A percentile compares a stretch with the other conserved stretches of the same genome.
Evolutionary conservation across 495 filamentous ascomycete species (phyloP).

Genomic region (Amphirosellinia nigrospora): DNA sequence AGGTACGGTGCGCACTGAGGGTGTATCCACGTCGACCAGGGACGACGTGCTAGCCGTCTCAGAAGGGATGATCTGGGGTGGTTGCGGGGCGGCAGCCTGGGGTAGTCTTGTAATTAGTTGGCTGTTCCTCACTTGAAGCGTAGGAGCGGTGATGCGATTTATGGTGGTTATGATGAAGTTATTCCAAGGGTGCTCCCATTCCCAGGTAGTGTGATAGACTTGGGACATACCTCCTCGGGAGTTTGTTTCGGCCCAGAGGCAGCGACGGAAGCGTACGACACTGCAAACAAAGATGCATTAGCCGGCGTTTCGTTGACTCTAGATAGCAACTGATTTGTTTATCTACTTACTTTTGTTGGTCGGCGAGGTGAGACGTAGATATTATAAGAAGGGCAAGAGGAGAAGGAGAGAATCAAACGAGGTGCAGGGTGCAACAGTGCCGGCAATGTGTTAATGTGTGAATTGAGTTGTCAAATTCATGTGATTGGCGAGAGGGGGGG

Average conservation of each 20-base stretch:
- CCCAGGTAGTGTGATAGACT: background rate
- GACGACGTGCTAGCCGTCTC: slow-evolving; percentile 63
- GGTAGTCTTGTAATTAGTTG: slow-evolving; percentile 16
- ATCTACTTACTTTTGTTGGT: slow-evolving; percentile 3
- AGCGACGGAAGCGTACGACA: slow-evolving; percentile 81
- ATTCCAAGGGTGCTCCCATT: background rate
- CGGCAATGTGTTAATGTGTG: background rate
- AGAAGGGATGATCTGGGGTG: slow-evolving; percentile 65
- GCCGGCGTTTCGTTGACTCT: background rate
- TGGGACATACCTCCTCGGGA: slow-evolving; percentile 66
- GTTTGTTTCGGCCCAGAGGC: slow-evolving; percentile 75
- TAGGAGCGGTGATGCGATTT: background rate
- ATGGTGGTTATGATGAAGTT: no score
- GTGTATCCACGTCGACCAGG: slow-evolving; percentile 78
- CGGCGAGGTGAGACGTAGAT: background rate
- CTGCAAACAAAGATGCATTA: slow-evolving; percentile 38
- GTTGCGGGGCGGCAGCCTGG: slow-evolving; percentile 67
- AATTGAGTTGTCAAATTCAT: background rate
- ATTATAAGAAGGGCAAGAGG: background rate
- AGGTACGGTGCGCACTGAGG: slow-evolving; percentile 72
- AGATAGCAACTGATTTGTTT: background rate
- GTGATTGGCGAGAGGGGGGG: slow-evolving; percentile 5
- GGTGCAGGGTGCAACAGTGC: background rate
- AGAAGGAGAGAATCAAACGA: background rate
- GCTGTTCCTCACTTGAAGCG: background rate